Percentiles rank a stretch among this genome's conserved stretches.
phyloP scores from a whole-genome alignment of 148 eudicot species.

The Amaranthus palmeri region DNA sequence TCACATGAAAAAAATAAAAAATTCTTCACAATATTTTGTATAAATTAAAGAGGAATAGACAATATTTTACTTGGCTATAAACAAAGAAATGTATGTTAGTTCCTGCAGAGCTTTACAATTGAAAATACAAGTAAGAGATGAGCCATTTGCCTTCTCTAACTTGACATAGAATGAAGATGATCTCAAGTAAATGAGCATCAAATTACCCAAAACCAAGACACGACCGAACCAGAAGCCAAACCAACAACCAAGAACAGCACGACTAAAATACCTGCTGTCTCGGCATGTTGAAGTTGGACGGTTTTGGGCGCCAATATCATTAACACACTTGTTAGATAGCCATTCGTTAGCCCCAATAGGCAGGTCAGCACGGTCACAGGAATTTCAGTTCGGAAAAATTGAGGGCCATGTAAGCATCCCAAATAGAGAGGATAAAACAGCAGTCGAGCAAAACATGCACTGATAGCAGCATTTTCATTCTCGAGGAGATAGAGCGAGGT shows the following conservation, averaged over 20 bases:
- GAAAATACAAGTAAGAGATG: conserved; percentile 10
- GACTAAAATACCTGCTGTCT: conserved; percentile 64
- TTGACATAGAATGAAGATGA: not conserved
- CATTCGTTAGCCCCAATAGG: conserved; percentile 85
- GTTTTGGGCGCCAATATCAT: conserved; percentile 78
- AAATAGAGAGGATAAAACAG: conserved; percentile 70
- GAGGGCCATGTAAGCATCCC: conserved; percentile 85
- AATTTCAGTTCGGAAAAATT: conserved; percentile 68
- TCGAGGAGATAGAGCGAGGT: conserved; percentile 65
- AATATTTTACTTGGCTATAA: conserved; percentile 3
- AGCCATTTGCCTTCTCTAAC: conserved; percentile 3
- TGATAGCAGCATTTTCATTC: conserved; percentile 63
- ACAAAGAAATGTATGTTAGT: not conserved
- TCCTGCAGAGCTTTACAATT: conserved; percentile 13
- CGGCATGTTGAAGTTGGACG: conserved; percentile 66
- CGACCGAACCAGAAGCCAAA: conserved; percentile 76
- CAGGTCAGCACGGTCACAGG: conserved; percentile 76
- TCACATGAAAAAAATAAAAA: not conserved
- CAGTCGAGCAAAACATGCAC: conserved; percentile 58
- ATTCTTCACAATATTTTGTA: not conserved
- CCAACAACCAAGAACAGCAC: conserved; percentile 77
- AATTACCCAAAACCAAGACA: conserved; percentile 91
- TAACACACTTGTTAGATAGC: conserved; percentile 75
- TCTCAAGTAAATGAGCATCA: conserved; percentile 28
- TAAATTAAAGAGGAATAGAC: not conserved